These are phyloP conservation scores for Mycosphaerella arachidis DNA, from an alignment of 2,329 filamentous ascomycete genomes.

Conservation along the genomic window DNA sequence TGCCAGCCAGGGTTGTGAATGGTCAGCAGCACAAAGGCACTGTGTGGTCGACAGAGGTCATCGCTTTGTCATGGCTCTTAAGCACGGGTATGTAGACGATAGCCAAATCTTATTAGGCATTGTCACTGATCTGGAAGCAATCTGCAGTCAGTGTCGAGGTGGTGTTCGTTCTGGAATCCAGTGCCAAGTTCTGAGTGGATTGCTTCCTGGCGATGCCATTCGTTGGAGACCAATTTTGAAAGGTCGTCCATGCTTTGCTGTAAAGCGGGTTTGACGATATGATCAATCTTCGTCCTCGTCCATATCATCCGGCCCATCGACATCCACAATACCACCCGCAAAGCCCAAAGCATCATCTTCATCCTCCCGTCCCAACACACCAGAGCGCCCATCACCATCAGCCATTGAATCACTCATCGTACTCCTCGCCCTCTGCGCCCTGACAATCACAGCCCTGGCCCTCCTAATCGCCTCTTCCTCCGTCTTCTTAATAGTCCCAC, in stretches of 20 bases:
- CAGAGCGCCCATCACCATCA: not conserved
- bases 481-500: slow-evolving; percentile 86
- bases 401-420: not conserved
- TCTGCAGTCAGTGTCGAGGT: too few species aligned
- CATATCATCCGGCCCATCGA: slow-evolving; percentile 45
- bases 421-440: slow-evolving; percentile 51
- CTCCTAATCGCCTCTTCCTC: slow-evolving; percentile 84
- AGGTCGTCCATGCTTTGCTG: not conserved
- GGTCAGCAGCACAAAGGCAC: too few species aligned
- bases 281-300: slow-evolving; percentile 28
- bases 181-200: too few species aligned
- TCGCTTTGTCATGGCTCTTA: too few species aligned
- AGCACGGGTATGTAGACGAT: too few species aligned
- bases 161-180: too few species aligned
- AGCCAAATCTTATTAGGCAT: too few species aligned
- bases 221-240: too few species aligned
- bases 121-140: too few species aligned
- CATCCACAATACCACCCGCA: slow-evolving; percentile 43
- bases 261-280: not conserved
- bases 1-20: too few species aligned
- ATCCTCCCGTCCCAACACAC: slow-evolving; percentile 23
- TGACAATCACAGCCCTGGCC: slow-evolving; percentile 66
- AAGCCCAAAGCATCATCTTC: slow-evolving; percentile 38
- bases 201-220: too few species aligned
- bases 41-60: too few species aligned